These are phyloP conservation scores for Rasamsonia emersonii DNA, from an alignment of 2,329 filamentous ascomycete species.

Conservation along the genomic window DNA sequence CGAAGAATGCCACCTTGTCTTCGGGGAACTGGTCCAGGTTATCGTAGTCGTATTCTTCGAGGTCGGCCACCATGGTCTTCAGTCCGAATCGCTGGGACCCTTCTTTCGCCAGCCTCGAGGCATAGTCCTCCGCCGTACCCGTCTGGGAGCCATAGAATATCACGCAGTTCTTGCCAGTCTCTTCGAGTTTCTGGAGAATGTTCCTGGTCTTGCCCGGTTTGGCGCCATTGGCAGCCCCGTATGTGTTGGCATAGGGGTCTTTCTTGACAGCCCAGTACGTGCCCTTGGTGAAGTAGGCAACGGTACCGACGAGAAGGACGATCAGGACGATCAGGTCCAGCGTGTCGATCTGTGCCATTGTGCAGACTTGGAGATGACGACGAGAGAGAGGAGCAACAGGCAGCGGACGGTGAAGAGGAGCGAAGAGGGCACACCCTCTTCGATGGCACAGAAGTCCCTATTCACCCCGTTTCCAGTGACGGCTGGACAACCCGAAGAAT, in stretches of 20 bases:
- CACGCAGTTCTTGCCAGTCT: conserved; percentile 92
- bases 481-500: too few relatives aligned
- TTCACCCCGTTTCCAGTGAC: too few relatives aligned
- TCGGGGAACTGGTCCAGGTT: conserved; percentile 80
- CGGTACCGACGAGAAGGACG: conserved; percentile 72
- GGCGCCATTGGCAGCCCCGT: conserved; percentile 52
- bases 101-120: conserved; percentile 91
- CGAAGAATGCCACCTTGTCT: conserved; percentile 90
- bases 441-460: not conserved
- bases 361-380: conserved; percentile 20
- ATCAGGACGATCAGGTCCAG: conserved; percentile 89
- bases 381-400: not conserved
- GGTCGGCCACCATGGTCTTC: conserved; percentile 95
- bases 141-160: conserved; percentile 99
- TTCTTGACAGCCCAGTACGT: conserved; percentile 83
- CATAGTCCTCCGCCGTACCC: conserved; percentile 96
- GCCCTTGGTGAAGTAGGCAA: conserved; percentile 97
- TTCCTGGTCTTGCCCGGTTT: conserved; percentile 83
- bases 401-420: conserved; percentile 4
- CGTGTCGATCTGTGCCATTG: conserved; percentile 92
- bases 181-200: conserved; percentile 92
- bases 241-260: conserved; percentile 75
- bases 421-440: conserved; percentile 1
- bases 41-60: conserved; percentile 96
- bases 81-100: conserved; percentile 92